These are phyloP conservation scores for Fusarium nygamai DNA, from an alignment of 2,329 filamentous ascomycete species.

Conservation along the genomic window DNA sequence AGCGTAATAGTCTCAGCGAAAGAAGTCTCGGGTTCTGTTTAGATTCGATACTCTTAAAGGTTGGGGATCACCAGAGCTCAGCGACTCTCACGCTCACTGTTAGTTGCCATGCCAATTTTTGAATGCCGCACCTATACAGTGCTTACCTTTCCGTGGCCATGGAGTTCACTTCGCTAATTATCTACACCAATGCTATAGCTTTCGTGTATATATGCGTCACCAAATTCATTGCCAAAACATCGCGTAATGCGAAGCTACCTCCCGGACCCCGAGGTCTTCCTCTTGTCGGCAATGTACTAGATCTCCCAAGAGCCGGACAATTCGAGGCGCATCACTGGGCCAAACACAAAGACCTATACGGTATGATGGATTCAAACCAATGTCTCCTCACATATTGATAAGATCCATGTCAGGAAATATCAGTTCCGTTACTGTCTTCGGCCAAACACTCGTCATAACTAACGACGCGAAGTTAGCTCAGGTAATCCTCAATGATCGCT, in stretches of 20 bases:
- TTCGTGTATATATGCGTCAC: background rate
- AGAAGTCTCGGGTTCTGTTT: fast-evolving
- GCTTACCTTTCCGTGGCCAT: too few relatives aligned
- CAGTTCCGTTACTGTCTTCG: slow-evolving; percentile 50
- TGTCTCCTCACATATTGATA: fast-evolving
- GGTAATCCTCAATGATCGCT: slow-evolving; percentile 48
- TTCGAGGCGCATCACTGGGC: slow-evolving; percentile 31
- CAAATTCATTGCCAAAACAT: background rate
- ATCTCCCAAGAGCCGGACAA: slow-evolving; percentile 9
- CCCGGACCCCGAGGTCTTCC: slow-evolving; percentile 28
- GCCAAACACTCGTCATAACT: slow-evolving; percentile 53
- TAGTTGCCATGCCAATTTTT: too few relatives aligned
- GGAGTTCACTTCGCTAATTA: fast-evolving
- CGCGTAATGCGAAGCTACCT: background rate
- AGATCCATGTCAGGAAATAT: slow-evolving; percentile 54
- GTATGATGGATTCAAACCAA: background rate
- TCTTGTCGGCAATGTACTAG: slow-evolving; percentile 19
- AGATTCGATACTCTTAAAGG: background rate
- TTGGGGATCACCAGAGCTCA: fast-evolving
- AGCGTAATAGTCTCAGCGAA: too few relatives aligned
- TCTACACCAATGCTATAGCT: fast-evolving
- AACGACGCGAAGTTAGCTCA: slow-evolving; percentile 49
- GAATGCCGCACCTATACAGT: too few relatives aligned
- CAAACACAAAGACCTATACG: slow-evolving; percentile 16
- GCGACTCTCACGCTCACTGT: too few relatives aligned